Evolutionary conservation across 352 stramenopile genomes (phyloP).

Genomic region (Phytophthora colocasiae): DNA sequence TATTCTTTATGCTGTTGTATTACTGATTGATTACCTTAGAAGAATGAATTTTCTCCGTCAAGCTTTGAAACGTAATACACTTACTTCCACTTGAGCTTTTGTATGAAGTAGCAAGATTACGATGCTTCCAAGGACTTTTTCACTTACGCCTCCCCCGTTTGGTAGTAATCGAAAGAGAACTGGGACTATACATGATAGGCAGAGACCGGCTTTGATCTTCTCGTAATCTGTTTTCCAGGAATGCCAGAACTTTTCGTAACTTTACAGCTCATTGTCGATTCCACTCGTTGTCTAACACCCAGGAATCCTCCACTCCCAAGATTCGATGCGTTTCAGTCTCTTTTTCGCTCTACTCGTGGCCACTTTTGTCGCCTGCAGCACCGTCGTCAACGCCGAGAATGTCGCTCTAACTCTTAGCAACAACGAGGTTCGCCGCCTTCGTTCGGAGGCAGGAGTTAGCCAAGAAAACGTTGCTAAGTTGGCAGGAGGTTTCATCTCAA

Average conservation of each 20-base stretch:
- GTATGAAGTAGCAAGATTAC: too few relatives aligned
- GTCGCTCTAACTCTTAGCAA: neutral
- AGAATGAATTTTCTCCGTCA: too few relatives aligned
- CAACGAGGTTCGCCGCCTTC: neutral
- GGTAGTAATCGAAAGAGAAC: too few relatives aligned
- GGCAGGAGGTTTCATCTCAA: neutral
- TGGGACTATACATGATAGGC: slow-evolving; percentile 1
- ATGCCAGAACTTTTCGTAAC: too few relatives aligned
- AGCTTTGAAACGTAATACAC: too few relatives aligned
- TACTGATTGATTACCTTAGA: too few relatives aligned
- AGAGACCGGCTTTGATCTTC: neutral
- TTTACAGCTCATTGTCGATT: neutral
- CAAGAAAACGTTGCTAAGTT: neutral
- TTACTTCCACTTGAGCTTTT: too few relatives aligned
- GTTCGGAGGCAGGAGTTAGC: neutral
- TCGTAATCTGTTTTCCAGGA: neutral
- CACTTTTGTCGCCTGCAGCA: slow-evolving; percentile 3
- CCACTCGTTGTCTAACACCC: neutral
- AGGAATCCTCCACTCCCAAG: neutral
- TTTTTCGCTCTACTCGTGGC: slow-evolving; percentile 9
- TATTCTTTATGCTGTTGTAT: too few relatives aligned
- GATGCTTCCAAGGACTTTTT: too few relatives aligned
- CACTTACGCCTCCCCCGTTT: too few relatives aligned
- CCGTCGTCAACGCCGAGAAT: neutral
- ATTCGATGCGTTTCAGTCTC: slow-evolving; percentile 3